phyloP scores from a whole-genome alignment of 495 filamentous ascomycete genomes.

The Alectoria sarmentosa region DNA sequence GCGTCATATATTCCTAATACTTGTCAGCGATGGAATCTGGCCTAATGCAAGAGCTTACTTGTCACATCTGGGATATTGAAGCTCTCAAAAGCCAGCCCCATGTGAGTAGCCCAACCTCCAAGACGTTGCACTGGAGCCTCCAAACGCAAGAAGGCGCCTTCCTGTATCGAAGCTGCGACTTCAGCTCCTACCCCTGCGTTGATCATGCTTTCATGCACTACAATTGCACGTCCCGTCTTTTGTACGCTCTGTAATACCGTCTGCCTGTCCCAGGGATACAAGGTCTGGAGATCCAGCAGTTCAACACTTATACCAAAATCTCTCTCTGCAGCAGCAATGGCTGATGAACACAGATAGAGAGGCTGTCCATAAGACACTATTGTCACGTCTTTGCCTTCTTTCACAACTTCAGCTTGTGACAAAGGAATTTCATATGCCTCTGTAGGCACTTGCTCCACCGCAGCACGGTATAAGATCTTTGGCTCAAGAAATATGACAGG shows the following conservation, averaged over 20 bases:
- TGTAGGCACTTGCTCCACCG: conserved; percentile 88
- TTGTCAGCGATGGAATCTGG: conserved; percentile 4
- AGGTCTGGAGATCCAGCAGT: conserved; percentile 83
- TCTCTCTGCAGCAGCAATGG: conserved; percentile 74
- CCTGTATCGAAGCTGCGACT: conserved; percentile 86
- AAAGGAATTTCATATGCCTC: conserved; percentile 77
- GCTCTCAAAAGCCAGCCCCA: conserved; percentile 72
- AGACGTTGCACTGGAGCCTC: conserved; percentile 91
- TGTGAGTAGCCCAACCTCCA: conserved; percentile 87
- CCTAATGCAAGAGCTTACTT: conserved; percentile 51
- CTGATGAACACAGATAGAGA: conserved; percentile 76
- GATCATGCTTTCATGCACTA: conserved; percentile 94
- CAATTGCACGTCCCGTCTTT: conserved; percentile 84
- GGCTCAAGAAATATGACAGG: conserved; percentile 97
- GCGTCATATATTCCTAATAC: conserved; percentile 56
- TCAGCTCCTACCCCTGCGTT: conserved; percentile 94
- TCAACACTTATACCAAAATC: conserved; percentile 75
- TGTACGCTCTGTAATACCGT: conserved; percentile 75
- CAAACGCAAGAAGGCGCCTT: conserved; percentile 75
- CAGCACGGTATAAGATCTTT: conserved; percentile 89
- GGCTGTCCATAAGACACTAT: conserved; percentile 90
- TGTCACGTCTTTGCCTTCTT: conserved; percentile 76
- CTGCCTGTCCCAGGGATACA: conserved; percentile 93
- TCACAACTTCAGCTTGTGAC: conserved; percentile 81
- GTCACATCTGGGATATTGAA: conserved; percentile 88